Conservation (phyloP, 1,284 basidiomycete species). For the Pseudomicrostroma phylloplanum region DNA sequence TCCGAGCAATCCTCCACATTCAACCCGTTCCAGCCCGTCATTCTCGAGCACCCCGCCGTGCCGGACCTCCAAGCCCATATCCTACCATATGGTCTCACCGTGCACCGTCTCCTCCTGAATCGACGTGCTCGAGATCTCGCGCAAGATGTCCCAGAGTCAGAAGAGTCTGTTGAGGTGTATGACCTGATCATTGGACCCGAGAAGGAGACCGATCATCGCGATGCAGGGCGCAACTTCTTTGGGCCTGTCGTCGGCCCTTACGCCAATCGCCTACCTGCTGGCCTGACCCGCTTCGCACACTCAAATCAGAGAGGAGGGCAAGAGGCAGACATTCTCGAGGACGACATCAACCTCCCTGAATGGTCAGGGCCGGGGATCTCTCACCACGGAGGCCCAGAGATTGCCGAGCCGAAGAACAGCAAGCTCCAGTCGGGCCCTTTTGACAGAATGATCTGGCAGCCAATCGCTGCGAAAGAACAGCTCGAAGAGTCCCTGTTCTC, state of each 20-base stretch:
- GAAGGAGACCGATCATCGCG: conserved; percentile 27
- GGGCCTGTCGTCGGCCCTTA: conserved; percentile 44
- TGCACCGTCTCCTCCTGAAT: conserved; percentile 28
- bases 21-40: conserved; percentile 31
- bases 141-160: conserved; percentile 14
- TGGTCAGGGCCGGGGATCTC: conserved; percentile 28
- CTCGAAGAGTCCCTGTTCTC: too few species aligned
- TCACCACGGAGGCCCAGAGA: conserved; percentile 39
- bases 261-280: conserved; percentile 42
- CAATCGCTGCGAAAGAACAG: conserved; percentile 9
- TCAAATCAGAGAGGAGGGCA: conserved; percentile 15
- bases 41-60: conserved; percentile 19
- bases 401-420: neutral
- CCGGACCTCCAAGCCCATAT: conserved; percentile 24
- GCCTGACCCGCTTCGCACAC: conserved; percentile 21
- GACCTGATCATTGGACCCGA: conserved; percentile 45
- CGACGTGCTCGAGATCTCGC: too few species aligned
- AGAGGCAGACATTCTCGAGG: neutral
- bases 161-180: neutral
- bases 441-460: conserved; percentile 36
- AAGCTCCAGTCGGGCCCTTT: conserved; percentile 32
- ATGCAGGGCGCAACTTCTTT: conserved; percentile 29
- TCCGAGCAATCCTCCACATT: neutral
- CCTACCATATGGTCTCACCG: conserved; percentile 39
- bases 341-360: conserved; percentile 21